phyloP scores from a whole-genome alignment of 768 basidiomycete genomes.

The Trichaptum fuscoviolaceum region DNA sequence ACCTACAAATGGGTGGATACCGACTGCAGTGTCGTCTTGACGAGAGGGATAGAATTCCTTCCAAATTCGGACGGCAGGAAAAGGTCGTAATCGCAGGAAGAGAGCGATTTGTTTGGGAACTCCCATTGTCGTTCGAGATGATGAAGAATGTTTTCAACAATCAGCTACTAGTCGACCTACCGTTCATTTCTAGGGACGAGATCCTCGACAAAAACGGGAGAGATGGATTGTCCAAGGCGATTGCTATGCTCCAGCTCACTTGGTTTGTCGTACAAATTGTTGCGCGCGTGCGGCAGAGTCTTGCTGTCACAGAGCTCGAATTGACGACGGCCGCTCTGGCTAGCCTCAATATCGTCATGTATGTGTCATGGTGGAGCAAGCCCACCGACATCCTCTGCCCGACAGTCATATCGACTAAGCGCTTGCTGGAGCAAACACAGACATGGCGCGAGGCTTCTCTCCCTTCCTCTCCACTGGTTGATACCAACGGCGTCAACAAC shows the following conservation, averaged over 20 bases:
- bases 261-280: background rate
- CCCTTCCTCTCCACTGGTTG: no score
- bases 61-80: background rate
- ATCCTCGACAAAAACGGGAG: background rate
- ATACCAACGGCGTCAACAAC: no score
- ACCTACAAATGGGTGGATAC: slow-evolving; percentile 8
- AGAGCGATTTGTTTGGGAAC: background rate
- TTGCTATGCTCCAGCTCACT: background rate
- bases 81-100: background rate
- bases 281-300: background rate
- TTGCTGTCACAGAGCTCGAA: background rate
- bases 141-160: background rate
- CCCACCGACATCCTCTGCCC: background rate
- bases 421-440: background rate
- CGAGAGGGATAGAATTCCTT: background rate
- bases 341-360: background rate
- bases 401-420: background rate
- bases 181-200: background rate
- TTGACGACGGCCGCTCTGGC: background rate
- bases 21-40: background rate
- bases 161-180: background rate
- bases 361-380: background rate
- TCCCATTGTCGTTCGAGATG: background rate
- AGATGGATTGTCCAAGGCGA: background rate
- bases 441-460: background rate